phyloP scores from a whole-genome alignment of 768 basidiomycete genomes.

The Mycena leptocephala region DNA sequence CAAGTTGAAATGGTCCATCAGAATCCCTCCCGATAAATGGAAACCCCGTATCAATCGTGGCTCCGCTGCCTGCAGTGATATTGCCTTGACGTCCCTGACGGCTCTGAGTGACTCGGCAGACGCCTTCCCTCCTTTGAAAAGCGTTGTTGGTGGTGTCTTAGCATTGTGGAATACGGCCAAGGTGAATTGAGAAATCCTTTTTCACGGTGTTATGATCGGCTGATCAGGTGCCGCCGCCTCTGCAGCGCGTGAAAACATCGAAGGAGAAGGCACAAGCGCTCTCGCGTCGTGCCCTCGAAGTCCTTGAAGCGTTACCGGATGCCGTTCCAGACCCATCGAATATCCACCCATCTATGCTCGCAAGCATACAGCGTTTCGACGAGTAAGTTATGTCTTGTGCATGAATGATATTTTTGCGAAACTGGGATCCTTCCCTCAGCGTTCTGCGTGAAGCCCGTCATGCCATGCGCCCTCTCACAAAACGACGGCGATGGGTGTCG shows the following conservation, averaged over 20 bases:
- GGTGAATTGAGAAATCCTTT: neutral
- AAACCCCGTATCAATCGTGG: neutral
- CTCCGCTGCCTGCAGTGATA: neutral
- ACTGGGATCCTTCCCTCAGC: no score
- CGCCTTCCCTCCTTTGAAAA: neutral
- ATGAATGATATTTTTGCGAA: no score
- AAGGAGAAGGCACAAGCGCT: no score
- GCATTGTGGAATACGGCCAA: no score
- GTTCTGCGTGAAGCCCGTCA: no score
- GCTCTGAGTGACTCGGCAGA: neutral
- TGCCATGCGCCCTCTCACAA: no score
- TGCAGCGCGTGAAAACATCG: no score
- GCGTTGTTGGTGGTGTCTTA: neutral
- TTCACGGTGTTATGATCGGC: neutral
- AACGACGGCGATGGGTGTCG: no score
- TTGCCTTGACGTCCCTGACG: neutral
- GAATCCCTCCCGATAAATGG: no score
- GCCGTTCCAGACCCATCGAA: neutral
- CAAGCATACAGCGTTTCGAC: neutral
- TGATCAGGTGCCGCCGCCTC: neutral
- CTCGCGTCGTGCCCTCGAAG: neutral
- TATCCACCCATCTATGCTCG: neutral
- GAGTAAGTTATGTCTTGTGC: neutral
- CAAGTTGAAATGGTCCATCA: no score
- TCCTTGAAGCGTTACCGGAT: neutral